Percentiles rank a stretch among this genome's conserved stretches.
phyloP scores from a whole-genome alignment of 148 eudicot species.

The Silene uniflora region DNA sequence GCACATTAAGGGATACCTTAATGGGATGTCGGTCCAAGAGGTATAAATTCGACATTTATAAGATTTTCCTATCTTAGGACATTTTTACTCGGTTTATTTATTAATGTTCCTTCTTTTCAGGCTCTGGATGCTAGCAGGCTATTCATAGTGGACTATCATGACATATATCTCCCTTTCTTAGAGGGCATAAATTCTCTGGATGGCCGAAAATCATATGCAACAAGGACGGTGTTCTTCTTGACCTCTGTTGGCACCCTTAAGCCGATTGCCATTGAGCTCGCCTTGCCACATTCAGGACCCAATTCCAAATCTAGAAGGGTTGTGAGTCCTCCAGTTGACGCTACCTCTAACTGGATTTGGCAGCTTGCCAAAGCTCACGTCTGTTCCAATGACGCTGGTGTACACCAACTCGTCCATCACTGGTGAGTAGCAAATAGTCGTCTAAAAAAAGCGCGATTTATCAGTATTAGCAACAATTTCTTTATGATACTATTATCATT shows the following conservation, averaged over 20 bases:
- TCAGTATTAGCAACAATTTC: no score
- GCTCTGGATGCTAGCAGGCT: slow-evolving; percentile 76
- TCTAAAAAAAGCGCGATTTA: no score
- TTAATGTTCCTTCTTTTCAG: slow-evolving; percentile 28
- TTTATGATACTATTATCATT: no score
- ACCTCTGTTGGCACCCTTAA: slow-evolving; percentile 67
- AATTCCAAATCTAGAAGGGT: slow-evolving; percentile 61
- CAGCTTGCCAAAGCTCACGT: slow-evolving; percentile 91
- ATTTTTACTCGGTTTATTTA: neutral
- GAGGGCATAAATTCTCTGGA: slow-evolving; percentile 78
- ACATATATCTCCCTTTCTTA: slow-evolving; percentile 74
- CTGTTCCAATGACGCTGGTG: slow-evolving; percentile 90
- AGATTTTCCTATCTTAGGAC: neutral
- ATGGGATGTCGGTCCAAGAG: slow-evolving; percentile 89
- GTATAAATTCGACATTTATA: slow-evolving; percentile 26
- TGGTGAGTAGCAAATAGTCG: slow-evolving; percentile 40
- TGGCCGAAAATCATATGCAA: slow-evolving; percentile 85
- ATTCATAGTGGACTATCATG: slow-evolving; percentile 78
- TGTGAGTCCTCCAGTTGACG: slow-evolving; percentile 71
- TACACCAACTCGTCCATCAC: slow-evolving; percentile 87
- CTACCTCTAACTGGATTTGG: slow-evolving; percentile 86
- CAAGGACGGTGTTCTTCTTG: slow-evolving; percentile 75
- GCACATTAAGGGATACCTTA: slow-evolving; percentile 59
- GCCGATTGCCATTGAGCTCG: slow-evolving; percentile 90
- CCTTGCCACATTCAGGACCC: slow-evolving; percentile 53